Conservation (phyloP, 495 filamentous ascomycete genomes). For the Bacidia rubella region DNA sequence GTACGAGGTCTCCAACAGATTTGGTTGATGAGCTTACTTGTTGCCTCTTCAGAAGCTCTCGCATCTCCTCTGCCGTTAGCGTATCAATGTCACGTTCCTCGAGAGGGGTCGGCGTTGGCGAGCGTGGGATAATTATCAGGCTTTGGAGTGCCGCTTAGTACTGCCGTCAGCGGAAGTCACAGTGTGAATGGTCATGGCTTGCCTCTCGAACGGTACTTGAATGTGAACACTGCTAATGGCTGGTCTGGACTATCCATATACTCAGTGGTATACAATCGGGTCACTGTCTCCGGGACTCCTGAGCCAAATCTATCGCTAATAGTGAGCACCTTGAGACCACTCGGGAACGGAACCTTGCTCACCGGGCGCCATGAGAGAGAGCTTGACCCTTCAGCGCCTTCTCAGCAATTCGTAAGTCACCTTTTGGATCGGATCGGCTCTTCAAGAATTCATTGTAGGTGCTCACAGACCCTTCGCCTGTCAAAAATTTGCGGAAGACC, state of each 20-base stretch:
- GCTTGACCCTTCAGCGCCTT: background rate
- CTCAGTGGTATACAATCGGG: no score
- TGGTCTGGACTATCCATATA: background rate
- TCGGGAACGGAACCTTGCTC: no score
- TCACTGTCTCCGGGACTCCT: no score
- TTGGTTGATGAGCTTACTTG: background rate
- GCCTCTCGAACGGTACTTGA: constrained; percentile 10
- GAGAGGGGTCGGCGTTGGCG: background rate
- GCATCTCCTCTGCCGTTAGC: background rate
- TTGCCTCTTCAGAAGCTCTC: background rate
- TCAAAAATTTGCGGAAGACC: background rate
- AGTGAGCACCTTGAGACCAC: no score
- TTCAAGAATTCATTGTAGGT: background rate
- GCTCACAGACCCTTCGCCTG: background rate
- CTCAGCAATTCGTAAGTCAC: background rate
- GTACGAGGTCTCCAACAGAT: background rate
- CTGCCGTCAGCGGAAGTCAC: background rate
- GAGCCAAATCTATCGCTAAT: no score
- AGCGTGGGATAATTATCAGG: background rate
- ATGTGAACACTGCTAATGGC: constrained; percentile 1
- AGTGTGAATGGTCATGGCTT: background rate
- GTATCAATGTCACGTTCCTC: constrained; percentile 6
- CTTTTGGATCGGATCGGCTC: background rate
- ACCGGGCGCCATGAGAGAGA: background rate
- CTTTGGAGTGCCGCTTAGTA: constrained; percentile 5